Conservation (phyloP, 352 stramenopile species). For the Pythium vanterpoolii region DNA sequence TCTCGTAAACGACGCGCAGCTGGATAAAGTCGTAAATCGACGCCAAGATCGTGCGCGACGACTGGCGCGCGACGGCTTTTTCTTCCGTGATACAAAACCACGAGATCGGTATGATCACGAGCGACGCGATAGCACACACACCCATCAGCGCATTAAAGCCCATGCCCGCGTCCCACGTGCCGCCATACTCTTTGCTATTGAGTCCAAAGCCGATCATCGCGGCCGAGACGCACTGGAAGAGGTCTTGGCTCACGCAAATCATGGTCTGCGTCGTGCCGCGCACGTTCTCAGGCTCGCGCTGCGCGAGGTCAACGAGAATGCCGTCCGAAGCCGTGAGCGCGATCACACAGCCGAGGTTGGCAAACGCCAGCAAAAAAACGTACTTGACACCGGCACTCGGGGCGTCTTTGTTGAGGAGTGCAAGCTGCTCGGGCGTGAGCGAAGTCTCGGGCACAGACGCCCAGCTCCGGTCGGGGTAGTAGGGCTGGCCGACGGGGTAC, state of each 20-base stretch:
- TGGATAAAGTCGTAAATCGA: conserved; percentile 25
- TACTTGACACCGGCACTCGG: conserved; percentile 28
- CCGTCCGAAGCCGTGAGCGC: conserved; percentile 46
- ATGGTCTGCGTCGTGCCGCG: conserved; percentile 33
- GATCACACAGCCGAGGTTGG: conserved; percentile 56
- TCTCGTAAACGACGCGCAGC: conserved; percentile 26
- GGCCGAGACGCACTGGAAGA: conserved; percentile 21
- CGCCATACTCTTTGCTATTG: conserved; percentile 28
- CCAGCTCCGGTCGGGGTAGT: conserved; percentile 20
- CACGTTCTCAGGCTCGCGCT: conserved; percentile 27
- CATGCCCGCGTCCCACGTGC: conserved; percentile 20
- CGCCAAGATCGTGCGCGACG: background rate
- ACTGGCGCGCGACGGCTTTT: conserved; percentile 11
- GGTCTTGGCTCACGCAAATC: conserved; percentile 19
- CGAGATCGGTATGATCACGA: background rate
- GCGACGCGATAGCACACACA: conserved; percentile 13
- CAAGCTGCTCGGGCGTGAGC: conserved; percentile 13
- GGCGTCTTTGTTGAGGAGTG: conserved; percentile 26
- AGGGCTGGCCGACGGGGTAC: conserved; percentile 24
- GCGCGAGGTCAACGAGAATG: conserved; percentile 32
- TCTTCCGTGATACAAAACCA: conserved; percentile 27
- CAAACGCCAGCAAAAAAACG: conserved; percentile 42
- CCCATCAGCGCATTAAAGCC: conserved; percentile 19
- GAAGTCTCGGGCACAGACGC: conserved; percentile 2
- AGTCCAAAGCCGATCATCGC: conserved; percentile 30